Evolutionary conservation across 2,329 filamentous ascomycete species (phyloP).

Genomic region (Plenodomus tracheiphilus): DNA sequence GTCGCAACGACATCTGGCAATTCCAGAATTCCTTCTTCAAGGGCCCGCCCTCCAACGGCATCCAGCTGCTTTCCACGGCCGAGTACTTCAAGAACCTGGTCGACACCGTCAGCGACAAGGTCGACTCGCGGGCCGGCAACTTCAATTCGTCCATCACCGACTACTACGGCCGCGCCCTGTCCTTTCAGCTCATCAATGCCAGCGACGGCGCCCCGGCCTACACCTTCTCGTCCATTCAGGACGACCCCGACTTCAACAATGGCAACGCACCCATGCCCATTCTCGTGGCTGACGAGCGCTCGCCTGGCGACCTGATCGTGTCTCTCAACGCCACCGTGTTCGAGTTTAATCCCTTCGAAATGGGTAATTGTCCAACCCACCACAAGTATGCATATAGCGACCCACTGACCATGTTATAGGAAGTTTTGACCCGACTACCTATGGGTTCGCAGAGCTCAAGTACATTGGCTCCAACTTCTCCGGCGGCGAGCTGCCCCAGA

Average conservation of each 20-base stretch:
- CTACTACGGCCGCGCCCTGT: conserved; percentile 84
- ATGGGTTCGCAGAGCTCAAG: conserved; percentile 69
- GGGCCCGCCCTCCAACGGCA: conserved; percentile 55
- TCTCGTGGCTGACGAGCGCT: conserved; percentile 69
- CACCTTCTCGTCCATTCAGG: conserved; percentile 80
- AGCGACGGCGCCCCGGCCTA: conserved; percentile 72
- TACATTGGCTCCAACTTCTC: conserved; percentile 76
- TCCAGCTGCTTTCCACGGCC: conserved; percentile 59
- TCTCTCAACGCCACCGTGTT: conserved; percentile 73
- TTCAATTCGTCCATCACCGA: conserved; percentile 77
- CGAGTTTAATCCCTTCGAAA: conserved; percentile 79
- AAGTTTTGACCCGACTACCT: no score
- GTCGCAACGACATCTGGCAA: conserved; percentile 62
- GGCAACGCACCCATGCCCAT: conserved; percentile 73
- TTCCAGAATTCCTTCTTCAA: conserved; percentile 65
- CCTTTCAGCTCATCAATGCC: conserved; percentile 81
- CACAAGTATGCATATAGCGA: no score
- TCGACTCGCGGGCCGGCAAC: conserved; percentile 59
- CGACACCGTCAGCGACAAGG: conserved; percentile 63
- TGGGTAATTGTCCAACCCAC: conserved; percentile 77
- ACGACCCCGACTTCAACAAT: conserved; percentile 63
- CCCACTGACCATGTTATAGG: no score
- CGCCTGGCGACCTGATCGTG: conserved; percentile 63
- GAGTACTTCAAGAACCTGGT: conserved; percentile 66
- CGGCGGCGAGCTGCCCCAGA: conserved; percentile 59